Conservation (phyloP, 116 monocot genomes). For the Papilionanthe hybrid region DNA sequence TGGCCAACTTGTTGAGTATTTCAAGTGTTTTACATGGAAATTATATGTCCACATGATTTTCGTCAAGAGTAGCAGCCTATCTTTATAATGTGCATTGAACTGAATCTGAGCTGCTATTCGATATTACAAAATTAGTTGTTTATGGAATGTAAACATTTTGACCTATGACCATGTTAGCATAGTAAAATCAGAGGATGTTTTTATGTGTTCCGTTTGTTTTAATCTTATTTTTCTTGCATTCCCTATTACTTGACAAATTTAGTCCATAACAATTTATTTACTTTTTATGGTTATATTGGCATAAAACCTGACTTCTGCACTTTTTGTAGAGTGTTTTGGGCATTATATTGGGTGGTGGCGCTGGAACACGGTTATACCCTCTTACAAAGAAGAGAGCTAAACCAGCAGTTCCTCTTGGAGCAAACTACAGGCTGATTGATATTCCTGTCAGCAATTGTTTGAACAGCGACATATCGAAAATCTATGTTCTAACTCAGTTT, state of each 20-base stretch:
- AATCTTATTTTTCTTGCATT: background rate
- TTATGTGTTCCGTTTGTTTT: background rate
- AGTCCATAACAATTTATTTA: background rate
- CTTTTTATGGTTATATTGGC: background rate
- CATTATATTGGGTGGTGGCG: slow-evolving; percentile 95
- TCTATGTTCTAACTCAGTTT: slow-evolving; percentile 95
- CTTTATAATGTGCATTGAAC: background rate
- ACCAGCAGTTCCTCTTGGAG: slow-evolving; percentile 93
- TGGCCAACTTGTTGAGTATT: background rate
- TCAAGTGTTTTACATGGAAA: background rate
- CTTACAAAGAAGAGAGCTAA: slow-evolving; percentile 97
- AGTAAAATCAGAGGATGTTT: background rate
- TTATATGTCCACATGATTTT: background rate
- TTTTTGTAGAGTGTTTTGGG: slow-evolving; percentile 85
- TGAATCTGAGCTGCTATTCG: background rate
- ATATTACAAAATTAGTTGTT: background rate
- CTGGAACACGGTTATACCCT: slow-evolving; percentile 90
- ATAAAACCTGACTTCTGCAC: background rate
- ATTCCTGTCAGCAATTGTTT: slow-evolving; percentile 99
- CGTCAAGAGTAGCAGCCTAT: background rate
- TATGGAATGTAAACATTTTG: background rate
- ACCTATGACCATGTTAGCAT: background rate
- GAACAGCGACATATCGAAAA: slow-evolving; percentile 96
- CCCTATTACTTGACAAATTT: background rate
- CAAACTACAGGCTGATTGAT: slow-evolving; percentile 92